A percentile compares a stretch with the other conserved stretches of the same genome.
These are phyloP conservation scores for Alternaria brassicae DNA, from an alignment of 2,329 filamentous ascomycete genomes.

Conservation along the genomic window DNA sequence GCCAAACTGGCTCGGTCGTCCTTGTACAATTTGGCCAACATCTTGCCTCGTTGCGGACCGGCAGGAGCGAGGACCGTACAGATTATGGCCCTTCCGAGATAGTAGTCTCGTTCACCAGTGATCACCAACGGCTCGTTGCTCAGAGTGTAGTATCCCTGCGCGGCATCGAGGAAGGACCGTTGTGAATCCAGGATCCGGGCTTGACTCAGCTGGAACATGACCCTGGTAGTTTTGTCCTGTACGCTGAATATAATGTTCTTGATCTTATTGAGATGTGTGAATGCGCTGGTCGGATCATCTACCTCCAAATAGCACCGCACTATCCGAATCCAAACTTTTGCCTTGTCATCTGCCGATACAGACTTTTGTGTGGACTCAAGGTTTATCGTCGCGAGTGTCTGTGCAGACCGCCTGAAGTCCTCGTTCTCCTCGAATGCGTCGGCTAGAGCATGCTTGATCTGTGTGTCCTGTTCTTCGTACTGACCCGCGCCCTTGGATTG, in stretches of 20 bases:
- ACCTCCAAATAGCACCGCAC: slow-evolving; percentile 93
- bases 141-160: slow-evolving; percentile 86
- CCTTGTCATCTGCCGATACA: slow-evolving; percentile 81
- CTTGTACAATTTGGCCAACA: slow-evolving; percentile 86
- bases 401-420: slow-evolving; percentile 80
- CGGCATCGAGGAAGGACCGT: slow-evolving; percentile 86
- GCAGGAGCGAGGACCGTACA: slow-evolving; percentile 93
- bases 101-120: slow-evolving; percentile 84
- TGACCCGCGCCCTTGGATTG: slow-evolving; percentile 69
- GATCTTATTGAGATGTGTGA: slow-evolving; percentile 89
- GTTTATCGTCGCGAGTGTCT: slow-evolving; percentile 80
- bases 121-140: slow-evolving; percentile 79
- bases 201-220: slow-evolving; percentile 90
- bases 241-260: slow-evolving; percentile 90
- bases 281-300: slow-evolving; percentile 85
- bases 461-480: slow-evolving; percentile 84
- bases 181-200: slow-evolving; percentile 93
- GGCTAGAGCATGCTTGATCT: slow-evolving; percentile 80
- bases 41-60: slow-evolving; percentile 80
- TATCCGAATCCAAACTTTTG: slow-evolving; percentile 88
- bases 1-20: slow-evolving; percentile 82
- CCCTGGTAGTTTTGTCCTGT: slow-evolving; percentile 72
- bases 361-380: slow-evolving; percentile 88
- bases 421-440: slow-evolving; percentile 83
- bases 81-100: slow-evolving; percentile 84